A percentile compares a stretch with the other conserved stretches of the same genome.
Conservation (phyloP, 148 eudicot genomes). For the Rhododendron vialii region DNA sequence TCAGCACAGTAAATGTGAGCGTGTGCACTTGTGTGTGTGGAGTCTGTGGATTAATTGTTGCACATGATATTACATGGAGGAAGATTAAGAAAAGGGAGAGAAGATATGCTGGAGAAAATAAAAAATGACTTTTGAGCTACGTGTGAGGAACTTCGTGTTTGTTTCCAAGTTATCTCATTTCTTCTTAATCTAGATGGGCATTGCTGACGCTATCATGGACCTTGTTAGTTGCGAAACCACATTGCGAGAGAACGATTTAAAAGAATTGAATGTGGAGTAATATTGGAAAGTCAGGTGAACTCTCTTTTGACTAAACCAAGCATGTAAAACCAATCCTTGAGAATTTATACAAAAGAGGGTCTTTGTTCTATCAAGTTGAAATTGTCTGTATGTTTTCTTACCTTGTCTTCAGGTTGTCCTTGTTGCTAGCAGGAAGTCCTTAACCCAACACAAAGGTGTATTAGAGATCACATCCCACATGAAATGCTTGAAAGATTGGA, state of each 20-base stretch:
- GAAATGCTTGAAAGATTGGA: conserved; percentile 94
- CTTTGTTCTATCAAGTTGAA: not conserved
- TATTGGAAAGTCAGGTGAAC: conserved; percentile 19
- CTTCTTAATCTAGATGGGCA: conserved; percentile 65
- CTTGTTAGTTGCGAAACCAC: conserved; percentile 96
- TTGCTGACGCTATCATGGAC: conserved; percentile 95
- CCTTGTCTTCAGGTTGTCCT: conserved; percentile 66
- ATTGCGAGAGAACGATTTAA: conserved; percentile 74
- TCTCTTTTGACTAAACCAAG: not conserved
- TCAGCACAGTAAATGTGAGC: too few species aligned
- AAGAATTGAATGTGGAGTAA: conserved; percentile 90
- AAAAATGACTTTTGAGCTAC: too few species aligned
- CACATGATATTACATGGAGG: too few species aligned
- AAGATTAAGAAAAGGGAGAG: too few species aligned
- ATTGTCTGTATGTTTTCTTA: conserved; percentile 2
- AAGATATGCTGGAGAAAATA: too few species aligned
- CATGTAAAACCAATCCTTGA: not conserved
- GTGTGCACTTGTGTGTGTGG: too few species aligned
- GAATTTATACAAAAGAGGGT: not conserved
- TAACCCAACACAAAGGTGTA: conserved; percentile 60
- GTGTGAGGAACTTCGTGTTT: not conserved
- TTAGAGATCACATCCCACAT: conserved; percentile 51
- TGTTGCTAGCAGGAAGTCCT: conserved; percentile 80
- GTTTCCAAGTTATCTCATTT: conserved; percentile 4
- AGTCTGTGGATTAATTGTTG: too few species aligned